Conservation (phyloP, 805 yeast species). For the Danielozyma ontarioensis region DNA sequence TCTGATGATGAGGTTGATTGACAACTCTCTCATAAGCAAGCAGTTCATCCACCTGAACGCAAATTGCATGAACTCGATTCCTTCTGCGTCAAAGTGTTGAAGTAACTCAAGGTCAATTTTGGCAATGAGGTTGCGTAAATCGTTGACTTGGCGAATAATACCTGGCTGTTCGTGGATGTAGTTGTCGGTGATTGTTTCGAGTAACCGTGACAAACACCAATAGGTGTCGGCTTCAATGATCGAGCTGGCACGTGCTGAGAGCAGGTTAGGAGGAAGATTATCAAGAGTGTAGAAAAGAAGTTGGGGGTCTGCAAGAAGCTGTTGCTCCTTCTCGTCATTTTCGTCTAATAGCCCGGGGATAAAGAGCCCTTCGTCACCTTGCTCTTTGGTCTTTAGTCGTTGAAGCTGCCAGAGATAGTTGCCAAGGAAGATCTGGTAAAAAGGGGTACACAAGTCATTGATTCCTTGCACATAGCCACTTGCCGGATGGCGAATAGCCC, state of each 20-base stretch:
- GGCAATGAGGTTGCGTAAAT: slow-evolving; percentile 67
- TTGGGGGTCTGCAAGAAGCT: slow-evolving; percentile 19
- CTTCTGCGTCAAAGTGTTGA: slow-evolving; percentile 71
- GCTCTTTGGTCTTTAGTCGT: slow-evolving; percentile 9
- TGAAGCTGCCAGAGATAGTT: slow-evolving; percentile 52
- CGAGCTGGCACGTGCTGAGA: slow-evolving; percentile 57
- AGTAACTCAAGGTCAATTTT: slow-evolving; percentile 74
- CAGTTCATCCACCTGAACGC: slow-evolving; percentile 99
- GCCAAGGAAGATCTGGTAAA: slow-evolving; percentile 77
- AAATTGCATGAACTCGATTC: slow-evolving; percentile 92
- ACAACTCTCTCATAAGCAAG: slow-evolving; percentile 87
- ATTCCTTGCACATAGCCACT: slow-evolving; percentile 98
- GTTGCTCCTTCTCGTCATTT: slow-evolving; percentile 15
- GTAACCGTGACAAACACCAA: slow-evolving; percentile 89
- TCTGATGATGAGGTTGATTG: slow-evolving; percentile 70
- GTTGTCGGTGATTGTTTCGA: slow-evolving; percentile 94
- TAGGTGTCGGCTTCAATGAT: slow-evolving; percentile 92
- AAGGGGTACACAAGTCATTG: slow-evolving; percentile 90
- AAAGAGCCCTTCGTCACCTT: slow-evolving; percentile 21
- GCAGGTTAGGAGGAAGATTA: slow-evolving; percentile 52
- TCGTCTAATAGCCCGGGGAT: slow-evolving; percentile 34
- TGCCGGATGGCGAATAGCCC: slow-evolving; percentile 98
- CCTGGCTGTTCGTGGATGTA: slow-evolving; percentile 99
- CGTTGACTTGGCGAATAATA: slow-evolving; percentile 83
- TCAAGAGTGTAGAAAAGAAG: slow-evolving; percentile 37